Base-by-base conservation (phyloP, 306 rosid species). In the Sicyos edulis region DNA sequence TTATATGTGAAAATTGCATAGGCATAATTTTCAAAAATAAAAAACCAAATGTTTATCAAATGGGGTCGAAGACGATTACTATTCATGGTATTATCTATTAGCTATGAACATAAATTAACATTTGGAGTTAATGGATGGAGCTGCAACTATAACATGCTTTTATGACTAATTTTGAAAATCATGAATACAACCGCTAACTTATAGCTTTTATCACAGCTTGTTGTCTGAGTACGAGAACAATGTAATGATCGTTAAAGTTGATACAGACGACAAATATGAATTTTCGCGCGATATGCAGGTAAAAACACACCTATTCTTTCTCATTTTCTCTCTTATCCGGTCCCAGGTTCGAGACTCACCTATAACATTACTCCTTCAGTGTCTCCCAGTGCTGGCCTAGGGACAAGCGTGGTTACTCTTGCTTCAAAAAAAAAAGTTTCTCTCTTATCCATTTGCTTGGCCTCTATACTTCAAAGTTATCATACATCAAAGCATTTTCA, bases 271-370 rank as follows among this genome's bases (percentile, higher is more conserved):
- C 6, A 96, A 90, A 80, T 92, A 90, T 40, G 90, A 92, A 76
- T 92, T 92, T 54, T 87, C 96, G 1, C 89, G 86, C 0, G 96
- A 90, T 77, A 92, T 90, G 98, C 98, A 92, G 96, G 98, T 92
- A 78, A 62, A 42, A 12, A 21, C n/a, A 22, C 12, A 29, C 24
- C 21, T 1, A 11, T 21, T 11, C n/a, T 7, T 26, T 26, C 29
- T 26, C 29, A 26, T 1, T 26, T 26, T 26, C 10, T 14, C 11
- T 7, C 29, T 4, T 21, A 49, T 7, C 22, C 47, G n/a, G n/a
- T n/a, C n/a, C n/a, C n/a, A n/a, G n/a, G n/a, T n/a, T n/a, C n/a
- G n/a, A n/a, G n/a, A n/a, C n/a, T n/a, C n/a, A n/a, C n/a, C n/a
- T n/a, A n/a, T n/a, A n/a, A n/a, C n/a, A n/a, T n/a, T n/a, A n/a